Percentiles rank a stretch among this genome's conserved stretches.
Evolutionary conservation across 148 eudicot genomes (phyloP).

Genomic region (Suaeda aralocaspica): DNA sequence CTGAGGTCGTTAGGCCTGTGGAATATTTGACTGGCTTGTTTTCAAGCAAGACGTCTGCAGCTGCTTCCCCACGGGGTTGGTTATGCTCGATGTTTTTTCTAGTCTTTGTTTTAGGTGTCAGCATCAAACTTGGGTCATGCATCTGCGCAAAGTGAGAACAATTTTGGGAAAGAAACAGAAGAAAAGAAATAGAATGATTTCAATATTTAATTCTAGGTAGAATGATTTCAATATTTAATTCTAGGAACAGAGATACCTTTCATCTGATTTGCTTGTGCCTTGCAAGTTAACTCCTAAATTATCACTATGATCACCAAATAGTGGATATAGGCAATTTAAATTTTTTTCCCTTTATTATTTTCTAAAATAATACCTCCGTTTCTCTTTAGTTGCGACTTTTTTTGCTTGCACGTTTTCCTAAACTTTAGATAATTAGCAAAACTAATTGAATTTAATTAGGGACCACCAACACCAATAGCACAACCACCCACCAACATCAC

Average conservation of each 20-base stretch:
- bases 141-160: neutral
- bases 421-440: too few relatives aligned
- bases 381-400: too few relatives aligned
- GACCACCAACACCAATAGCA: too few relatives aligned
- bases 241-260: neutral
- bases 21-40: constrained; percentile 30
- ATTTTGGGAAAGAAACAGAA: neutral
- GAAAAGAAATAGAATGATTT: neutral
- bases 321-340: too few relatives aligned
- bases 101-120: constrained; percentile 37
- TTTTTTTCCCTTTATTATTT: too few relatives aligned
- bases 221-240: neutral
- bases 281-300: too few relatives aligned
- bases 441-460: too few relatives aligned
- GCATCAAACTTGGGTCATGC: neutral
- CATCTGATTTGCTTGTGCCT: neutral
- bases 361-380: too few relatives aligned
- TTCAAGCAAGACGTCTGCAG: constrained; percentile 42
- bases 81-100: constrained; percentile 43
- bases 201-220: neutral
- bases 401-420: too few relatives aligned
- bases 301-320: too few relatives aligned
- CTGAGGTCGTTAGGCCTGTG: constrained; percentile 28
- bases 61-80: constrained; percentile 45
- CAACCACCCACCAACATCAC: too few relatives aligned